phyloP scores from a whole-genome alignment of 1,139 yeast species.

The Yamadazyma taylorii region DNA sequence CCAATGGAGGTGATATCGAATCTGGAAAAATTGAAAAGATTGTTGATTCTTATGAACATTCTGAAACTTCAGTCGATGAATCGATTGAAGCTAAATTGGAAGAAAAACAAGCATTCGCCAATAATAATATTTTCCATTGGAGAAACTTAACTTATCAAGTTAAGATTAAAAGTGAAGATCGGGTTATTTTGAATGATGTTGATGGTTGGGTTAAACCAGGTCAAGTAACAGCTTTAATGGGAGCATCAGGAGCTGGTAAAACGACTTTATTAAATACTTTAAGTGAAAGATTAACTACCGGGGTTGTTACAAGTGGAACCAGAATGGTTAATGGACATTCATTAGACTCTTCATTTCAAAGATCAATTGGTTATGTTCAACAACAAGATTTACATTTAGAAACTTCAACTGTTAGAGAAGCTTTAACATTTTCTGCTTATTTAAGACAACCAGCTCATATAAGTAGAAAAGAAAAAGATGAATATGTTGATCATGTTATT shows the following conservation, averaged over 20 bases:
- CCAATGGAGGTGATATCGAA: constrained; percentile 15
- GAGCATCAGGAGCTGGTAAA: constrained; percentile 88
- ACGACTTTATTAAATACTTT: constrained; percentile 72
- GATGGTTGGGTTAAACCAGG: constrained; percentile 84
- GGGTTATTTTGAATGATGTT: constrained; percentile 64
- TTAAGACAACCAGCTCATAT: constrained; percentile 65
- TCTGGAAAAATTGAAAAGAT: constrained; percentile 11
- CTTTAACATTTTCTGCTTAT: constrained; percentile 70
- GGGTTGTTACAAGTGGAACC: constrained; percentile 67
- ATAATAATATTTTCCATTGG: constrained; percentile 68
- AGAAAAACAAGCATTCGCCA: constrained; percentile 10
- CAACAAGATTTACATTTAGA: constrained; percentile 77
- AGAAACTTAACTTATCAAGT: constrained; percentile 74
- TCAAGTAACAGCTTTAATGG: constrained; percentile 56
- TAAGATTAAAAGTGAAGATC: constrained; percentile 59
- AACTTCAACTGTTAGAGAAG: constrained; percentile 77
- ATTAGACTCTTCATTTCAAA: constrained; percentile 72
- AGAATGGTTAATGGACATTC: constrained; percentile 72
- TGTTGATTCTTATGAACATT: constrained; percentile 5
- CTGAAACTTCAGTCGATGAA: constrained; percentile 3
- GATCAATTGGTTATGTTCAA: constrained; percentile 82
- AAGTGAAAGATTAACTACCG: constrained; percentile 76
- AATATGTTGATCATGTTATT: constrained; percentile 70
- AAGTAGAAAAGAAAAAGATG: constrained; percentile 58
- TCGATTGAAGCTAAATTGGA: background rate